Base-by-base conservation (phyloP, 2,329 filamentous ascomycete species). In the Elsinoe necatrix region DNA sequence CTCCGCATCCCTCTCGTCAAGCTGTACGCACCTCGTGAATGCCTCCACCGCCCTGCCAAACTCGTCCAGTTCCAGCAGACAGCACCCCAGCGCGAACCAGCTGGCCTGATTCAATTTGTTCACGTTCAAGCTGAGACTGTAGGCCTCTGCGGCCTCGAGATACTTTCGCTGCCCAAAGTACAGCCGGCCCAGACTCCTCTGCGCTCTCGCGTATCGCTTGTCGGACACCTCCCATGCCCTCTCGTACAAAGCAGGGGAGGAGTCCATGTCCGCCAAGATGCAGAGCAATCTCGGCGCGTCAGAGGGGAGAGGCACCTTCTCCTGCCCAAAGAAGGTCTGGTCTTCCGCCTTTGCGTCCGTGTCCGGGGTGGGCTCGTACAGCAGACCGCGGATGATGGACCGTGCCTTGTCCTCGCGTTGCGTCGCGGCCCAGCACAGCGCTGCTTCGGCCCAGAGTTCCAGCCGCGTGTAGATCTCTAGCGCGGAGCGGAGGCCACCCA, bases 391-490 rank as follows among this genome's bases (percentile, higher is more conserved):
- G 14, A 97, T 75, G 50, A 96, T 80, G 2, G 79, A 80, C 56
- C 81, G 82, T 1, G 90, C 93, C 66, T 93, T 93, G 21, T 87
- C 87, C 71, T 96, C 91, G 72, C 84, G 79, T n/a, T 85, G 80
- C 0, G 85, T 87, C 0, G 82, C 77, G 11, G 89, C 91, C 64
- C 89, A 85, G 69, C 93, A 98, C 1, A 98, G 77, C 0, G 93
- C 92, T 3, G 91, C 89, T 72, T 98, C 93, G 1, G 93, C 88
- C 90, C 93, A 97, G 69, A 97, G 85, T 57, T 90, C 84, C 16
- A 98, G 75, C 2, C 93, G 81, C 72, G 95, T 91, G 72, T 97
- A 98, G 59, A 98, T 97, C 59, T 96, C 93, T 1, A 98, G 79
- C 0, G 93, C 93, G 0, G 91, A 95, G 2, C 89, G 80, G 1